Evolutionary conservation across 768 basidiomycete genomes (phyloP).

Genomic region (Mycena epipterygia): DNA sequence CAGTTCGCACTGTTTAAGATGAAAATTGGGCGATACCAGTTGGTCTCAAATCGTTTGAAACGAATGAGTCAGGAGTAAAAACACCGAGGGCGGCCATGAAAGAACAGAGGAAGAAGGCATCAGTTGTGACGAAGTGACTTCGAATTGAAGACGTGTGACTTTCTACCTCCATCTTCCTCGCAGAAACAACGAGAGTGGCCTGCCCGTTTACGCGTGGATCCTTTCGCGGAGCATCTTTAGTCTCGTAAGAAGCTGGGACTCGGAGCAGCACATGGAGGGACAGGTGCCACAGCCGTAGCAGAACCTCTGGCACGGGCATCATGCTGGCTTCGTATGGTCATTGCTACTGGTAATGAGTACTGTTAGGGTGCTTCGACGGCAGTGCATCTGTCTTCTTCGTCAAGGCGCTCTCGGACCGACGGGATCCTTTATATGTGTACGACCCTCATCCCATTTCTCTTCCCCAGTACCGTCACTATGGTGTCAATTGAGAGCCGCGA

Average conservation of each 20-base stretch:
- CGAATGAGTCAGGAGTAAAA: too few relatives aligned
- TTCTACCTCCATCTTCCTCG: conserved; percentile 1
- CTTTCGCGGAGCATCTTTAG: not conserved
- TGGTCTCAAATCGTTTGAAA: too few relatives aligned
- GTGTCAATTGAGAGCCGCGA: conserved; percentile 20
- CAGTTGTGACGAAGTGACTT: too few relatives aligned
- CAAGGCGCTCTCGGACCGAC: conserved; percentile 29
- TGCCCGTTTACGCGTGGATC: conserved; percentile 13
- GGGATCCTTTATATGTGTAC: not conserved
- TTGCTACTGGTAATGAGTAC: not conserved
- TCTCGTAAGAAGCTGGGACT: not conserved
- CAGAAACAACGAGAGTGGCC: conserved; percentile 16
- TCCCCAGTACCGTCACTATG: not conserved
- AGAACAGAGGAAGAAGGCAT: too few relatives aligned
- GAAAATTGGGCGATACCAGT: too few relatives aligned
- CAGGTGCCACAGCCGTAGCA: conserved; percentile 29
- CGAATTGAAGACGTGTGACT: not conserved
- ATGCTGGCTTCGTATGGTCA: not conserved
- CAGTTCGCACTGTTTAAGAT: too few relatives aligned
- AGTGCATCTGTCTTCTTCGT: conserved; percentile 3
- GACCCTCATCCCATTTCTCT: not conserved
- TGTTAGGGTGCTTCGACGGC: not conserved
- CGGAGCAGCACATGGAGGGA: not conserved
- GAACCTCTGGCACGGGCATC: conserved; percentile 11
- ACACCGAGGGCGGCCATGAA: too few relatives aligned